Evolutionary conservation across 306 rosid species (phyloP).

Genomic region (Rosa persica): DNA sequence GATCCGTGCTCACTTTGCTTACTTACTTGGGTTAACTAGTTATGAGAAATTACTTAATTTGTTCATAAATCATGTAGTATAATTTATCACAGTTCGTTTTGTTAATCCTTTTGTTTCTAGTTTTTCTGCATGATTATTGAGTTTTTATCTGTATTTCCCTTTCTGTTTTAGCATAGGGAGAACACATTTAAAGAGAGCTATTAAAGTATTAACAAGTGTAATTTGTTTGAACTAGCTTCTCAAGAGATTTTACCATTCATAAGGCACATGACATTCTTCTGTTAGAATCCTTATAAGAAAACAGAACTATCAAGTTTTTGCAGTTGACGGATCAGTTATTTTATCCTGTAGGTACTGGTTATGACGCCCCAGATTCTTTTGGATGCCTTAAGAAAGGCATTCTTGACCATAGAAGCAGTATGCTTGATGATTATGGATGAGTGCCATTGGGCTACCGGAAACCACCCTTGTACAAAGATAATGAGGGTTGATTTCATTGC

Average conservation of each 20-base stretch:
- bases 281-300: background rate
- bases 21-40: background rate
- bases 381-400: slow-evolving; percentile 83
- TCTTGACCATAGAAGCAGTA: slow-evolving; percentile 53
- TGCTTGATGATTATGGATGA: slow-evolving; percentile 80
- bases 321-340: slow-evolving; percentile 13
- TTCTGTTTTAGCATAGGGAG: background rate
- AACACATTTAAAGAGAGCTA: background rate
- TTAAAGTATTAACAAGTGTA: background rate
- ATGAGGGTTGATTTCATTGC: slow-evolving; percentile 62
- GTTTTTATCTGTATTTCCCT: background rate
- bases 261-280: background rate
- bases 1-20: slow-evolving; percentile 5
- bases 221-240: background rate
- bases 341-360: slow-evolving; percentile 62
- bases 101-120: background rate
- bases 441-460: slow-evolving; percentile 80
- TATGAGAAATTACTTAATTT: background rate
- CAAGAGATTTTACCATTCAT: background rate
- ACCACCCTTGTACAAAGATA: slow-evolving; percentile 80
- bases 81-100: background rate
- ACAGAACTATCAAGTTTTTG: background rate
- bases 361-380: slow-evolving; percentile 94
- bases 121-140: background rate
- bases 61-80: background rate